Base-by-base conservation (phyloP, 768 basidiomycete species). In the Phlebiopsis flavidoalba region DNA sequence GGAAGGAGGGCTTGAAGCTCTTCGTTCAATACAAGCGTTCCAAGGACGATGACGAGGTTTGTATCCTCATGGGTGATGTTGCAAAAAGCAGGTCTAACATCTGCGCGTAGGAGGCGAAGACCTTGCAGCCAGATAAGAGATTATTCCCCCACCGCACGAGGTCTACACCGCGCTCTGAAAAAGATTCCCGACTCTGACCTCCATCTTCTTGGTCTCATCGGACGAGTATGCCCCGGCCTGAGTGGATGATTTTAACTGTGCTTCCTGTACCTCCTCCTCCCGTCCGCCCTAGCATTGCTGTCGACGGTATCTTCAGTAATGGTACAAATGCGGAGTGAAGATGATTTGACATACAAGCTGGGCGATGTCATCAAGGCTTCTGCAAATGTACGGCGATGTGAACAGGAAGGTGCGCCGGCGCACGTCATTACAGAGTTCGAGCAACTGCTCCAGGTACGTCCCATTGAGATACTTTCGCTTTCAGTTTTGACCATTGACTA, bases 221-320 rank as follows among this genome's bases (percentile, higher is more conserved):
- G 92, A 95, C 60, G 92, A 93, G 71, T 98, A 97, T 71, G 96
- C 97, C n/a, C 7, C 86, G 95, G 46, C 97, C 97, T 2, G 94
- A 98, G 69, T 99, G 97, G 97, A 98, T 99, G 97, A 97, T 99
- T 65, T 77, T 98, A 46, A 98, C 97, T 0, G 94, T 98, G 40
- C 83, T 98, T 72, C 97, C 97, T 37, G 96, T 99, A 0, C 97
- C 97, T 1, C 97, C 97, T 1, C 96, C 96, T 6, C 94, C 97
- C 8, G 97, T 99, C 57, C 93, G 97, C 53, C 97, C 97, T 0
- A 96, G 94, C 75, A 98, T 99, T 60, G 90, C 96, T 12, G 92
- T 98, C 31, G 96, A 98, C 66, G 96, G 96, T n/a, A n/a, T n/a
- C n/a, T n/a, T n/a, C n/a, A n/a, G n/a, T n/a, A n/a, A n/a, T 21